Evolutionary conservation across 2,329 filamentous ascomycete species (phyloP), one percentile per base, ranked within the genome.

Genomic region (Microcyclosporella mali): DNA sequence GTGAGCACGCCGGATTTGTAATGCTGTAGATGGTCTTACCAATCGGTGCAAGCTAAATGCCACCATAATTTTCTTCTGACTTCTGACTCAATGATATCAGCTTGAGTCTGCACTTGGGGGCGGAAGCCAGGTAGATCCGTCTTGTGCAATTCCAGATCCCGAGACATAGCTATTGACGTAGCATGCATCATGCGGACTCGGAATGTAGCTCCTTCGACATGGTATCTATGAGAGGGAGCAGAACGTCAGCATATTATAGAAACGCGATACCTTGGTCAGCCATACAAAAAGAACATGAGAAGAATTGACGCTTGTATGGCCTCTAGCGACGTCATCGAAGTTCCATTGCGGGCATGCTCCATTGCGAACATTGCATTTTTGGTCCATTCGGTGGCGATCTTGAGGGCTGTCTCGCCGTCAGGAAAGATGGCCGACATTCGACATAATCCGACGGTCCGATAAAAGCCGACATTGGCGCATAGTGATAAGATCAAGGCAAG

Each of bases 61-160:
- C 57, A 61, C 58, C 56, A 60, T 6, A 59, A 38, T 31, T 57
- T 52, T 32, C 57, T 39, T 11, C 52, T 43, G 17, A 59, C 51
- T 40, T 60, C 56, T 19, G 27, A 40, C 2, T 55, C 50, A 9
- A 60, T 49, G 17, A 56, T 43, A 7, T 52, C 44, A 19, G 37
- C 41, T 25, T 44, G 46, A 6, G 39, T 43, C 3, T 27, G 14
- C 29, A 33, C 29, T 29, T 28, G 25, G 4, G n/a, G 28, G 18
- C 43, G 37, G 11, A 15, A 16, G 25, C 37, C 35, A 6, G 42
- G 34, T 25, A 39, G 33, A 45, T 58, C 55, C 18, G 50, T 46
- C 21, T 46, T 42, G 40, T 60, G 51, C 18, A 59, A 40, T 4
- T 53, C 49, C 3, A 59, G 25, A n/a, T 53, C 48, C 36, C 41